Conservation (phyloP, 2,329 filamentous ascomycete genomes). For the Trichoderma polysporum region DNA sequence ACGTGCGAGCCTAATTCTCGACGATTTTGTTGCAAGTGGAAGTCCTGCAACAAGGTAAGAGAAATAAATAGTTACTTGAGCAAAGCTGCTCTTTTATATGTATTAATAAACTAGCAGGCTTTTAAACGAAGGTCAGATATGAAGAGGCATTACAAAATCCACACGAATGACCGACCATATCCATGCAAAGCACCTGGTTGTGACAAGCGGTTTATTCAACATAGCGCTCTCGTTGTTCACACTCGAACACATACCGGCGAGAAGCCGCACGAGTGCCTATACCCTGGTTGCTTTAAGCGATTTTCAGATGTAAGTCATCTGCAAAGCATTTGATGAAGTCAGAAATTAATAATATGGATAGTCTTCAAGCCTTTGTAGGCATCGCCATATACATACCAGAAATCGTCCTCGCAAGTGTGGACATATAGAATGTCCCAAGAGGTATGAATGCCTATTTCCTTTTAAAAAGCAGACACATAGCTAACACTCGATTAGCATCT, state of each 20-base stretch:
- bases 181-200: constrained; percentile 60
- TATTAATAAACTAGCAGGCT: constrained; percentile 46
- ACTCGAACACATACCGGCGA: constrained; percentile 70
- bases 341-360: constrained; percentile 30
- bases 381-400: constrained; percentile 65
- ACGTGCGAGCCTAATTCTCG: constrained; percentile 62
- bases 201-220: constrained; percentile 70
- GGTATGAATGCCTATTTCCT: constrained; percentile 40
- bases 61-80: background rate
- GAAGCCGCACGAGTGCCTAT: constrained; percentile 68
- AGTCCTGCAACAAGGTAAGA: constrained; percentile 60
- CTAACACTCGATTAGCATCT: constrained; percentile 54
- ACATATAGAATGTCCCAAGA: constrained; percentile 62
- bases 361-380: constrained; percentile 65
- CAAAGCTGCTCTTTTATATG: background rate
- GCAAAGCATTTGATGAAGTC: background rate
- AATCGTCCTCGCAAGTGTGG: constrained; percentile 65
- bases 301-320: constrained; percentile 63
- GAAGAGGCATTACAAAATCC: constrained; percentile 68
- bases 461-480: background rate
- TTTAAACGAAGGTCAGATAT: constrained; percentile 73
- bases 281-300: constrained; percentile 64
- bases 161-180: constrained; percentile 70
- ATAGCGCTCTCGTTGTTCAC: constrained; percentile 68
- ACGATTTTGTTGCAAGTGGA: constrained; percentile 65